Base-by-base conservation (phyloP, 805 yeast species). In the Cyberlindnera xylosilytica region DNA sequence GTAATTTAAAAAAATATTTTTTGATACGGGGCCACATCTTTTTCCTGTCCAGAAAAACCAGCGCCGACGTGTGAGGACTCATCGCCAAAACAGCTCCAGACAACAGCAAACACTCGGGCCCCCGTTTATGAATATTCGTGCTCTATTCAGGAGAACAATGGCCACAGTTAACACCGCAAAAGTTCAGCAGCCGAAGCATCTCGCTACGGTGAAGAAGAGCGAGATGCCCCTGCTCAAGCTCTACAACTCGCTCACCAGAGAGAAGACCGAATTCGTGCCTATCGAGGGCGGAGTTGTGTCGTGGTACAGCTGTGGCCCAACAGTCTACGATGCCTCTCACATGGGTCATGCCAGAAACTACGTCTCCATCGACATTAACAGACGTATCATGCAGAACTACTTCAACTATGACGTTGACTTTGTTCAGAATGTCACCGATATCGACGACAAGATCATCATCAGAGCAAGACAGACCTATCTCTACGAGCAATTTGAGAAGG, bases 301-400 rank as follows among this genome's bases (percentile, higher is more conserved):
- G 1, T 93, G 99, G 99, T 93, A 93, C 69, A 86, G 89, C 44
- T 93, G 99, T 74, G 99, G 99, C 6, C 99, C 99, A 11, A 93
- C 99, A 0, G 99, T 93, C 13, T 93, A 93, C 60, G 96, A 93
- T 65, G 80, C 93, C 26, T 79, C 90, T 39, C 99, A 93, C 61
- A 89, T 93, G 97, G 99, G 99, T 18, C 99, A 93, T 63, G 99
- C 99, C 12, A 75, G 99, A 64, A 93, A 93, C 66, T 93, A 93
- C 58, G 98, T 93, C 38, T 79, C 96, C 9, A 87, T 86, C 40
- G 99, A 93, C 63, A 88, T 93, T 60, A 86, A 89, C 61, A 80
- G 99, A 62, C 76, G 99, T 53, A 77, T 93, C 38, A 62, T 93
- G 51, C 88, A 83, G 63, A 87, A 91, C 63, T 91, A 88, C 64